phyloP scores from a whole-genome alignment of 352 stramenopile genomes.

The Phytophthora hybrid region DNA sequence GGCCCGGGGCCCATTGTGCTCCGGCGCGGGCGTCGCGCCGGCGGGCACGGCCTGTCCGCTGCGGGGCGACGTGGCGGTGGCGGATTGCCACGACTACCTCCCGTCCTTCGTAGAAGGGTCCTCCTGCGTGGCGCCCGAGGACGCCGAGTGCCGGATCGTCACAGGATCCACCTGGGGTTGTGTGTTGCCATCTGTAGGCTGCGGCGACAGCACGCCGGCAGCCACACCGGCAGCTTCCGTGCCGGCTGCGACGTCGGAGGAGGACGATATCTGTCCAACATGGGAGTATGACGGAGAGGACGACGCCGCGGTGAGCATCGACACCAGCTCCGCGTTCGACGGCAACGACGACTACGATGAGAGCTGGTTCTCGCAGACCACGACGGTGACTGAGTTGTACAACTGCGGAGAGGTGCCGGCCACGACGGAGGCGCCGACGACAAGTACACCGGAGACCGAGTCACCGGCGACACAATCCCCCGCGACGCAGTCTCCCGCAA shows the following conservation, averaged over 20 bases:
- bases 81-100: slow-evolving; percentile 55
- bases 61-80: slow-evolving; percentile 48
- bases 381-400: slow-evolving; percentile 32
- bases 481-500: background rate
- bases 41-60: slow-evolving; percentile 53
- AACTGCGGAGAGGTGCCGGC: slow-evolving; percentile 27
- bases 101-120: slow-evolving; percentile 43
- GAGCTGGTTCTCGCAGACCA: slow-evolving; percentile 40
- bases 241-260: slow-evolving; percentile 1
- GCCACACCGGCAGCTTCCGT: slow-evolving; percentile 20
- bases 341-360: slow-evolving; percentile 35
- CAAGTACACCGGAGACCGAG: slow-evolving; percentile 8
- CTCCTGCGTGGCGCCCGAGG: slow-evolving; percentile 46
- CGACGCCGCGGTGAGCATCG: slow-evolving; percentile 29
- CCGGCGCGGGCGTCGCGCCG: slow-evolving; percentile 27
- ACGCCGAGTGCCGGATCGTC: slow-evolving; percentile 57
- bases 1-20: slow-evolving; percentile 31
- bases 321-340: slow-evolving; percentile 32
- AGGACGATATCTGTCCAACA: slow-evolving; percentile 22
- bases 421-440: slow-evolving; percentile 15
- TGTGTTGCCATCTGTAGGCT: slow-evolving; percentile 46
- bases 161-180: slow-evolving; percentile 44
- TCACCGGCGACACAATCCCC: background rate
- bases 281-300: slow-evolving; percentile 25
- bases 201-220: slow-evolving; percentile 11